Base-by-base conservation (phyloP, 2,329 filamentous ascomycete genomes). In the Aspergillus pseudoglaucus region DNA sequence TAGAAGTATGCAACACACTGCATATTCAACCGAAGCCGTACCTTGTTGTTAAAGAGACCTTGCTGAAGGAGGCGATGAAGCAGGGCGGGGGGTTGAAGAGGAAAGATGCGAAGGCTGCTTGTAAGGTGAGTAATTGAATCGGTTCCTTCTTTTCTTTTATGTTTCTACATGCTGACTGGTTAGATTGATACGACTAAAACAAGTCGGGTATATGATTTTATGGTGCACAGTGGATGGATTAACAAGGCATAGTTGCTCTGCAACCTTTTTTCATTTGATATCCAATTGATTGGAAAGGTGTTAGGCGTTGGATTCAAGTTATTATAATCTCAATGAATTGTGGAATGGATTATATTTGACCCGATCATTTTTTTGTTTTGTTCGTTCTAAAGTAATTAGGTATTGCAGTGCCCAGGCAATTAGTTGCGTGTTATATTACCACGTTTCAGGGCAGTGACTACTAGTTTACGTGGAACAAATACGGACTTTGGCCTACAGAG, bases 1-100 rank as follows among this genome's bases (percentile, higher is more conserved):
- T 82, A 4, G 88, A 95, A 60, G 74, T 98, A 0, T 98, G 93
- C 72, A 87, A 88, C 58, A 79, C 86, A 37, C 79, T 95, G 12
- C 82, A 90, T 38, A 73, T 98, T 45, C 87, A 93, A 67, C 93
- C 93, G 0, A 98, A 98, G 72, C 88, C 93, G 1, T 98, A 96
- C 66, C 71, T 96, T 4, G 89, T 89, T 62, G 89, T 97, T 69
- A 98, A 98, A 69, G 90, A 96, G 66, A 84, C 87, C 52, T 76
- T 97, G n/a, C 70, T 97, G 45, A 88, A 88, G 59, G 91, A 97
- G 65, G 88, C 91, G 0, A 81, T 95, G 65, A 93, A 91, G 70
- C 84, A 84, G 49, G 91, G 93, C 49, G 93, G 93, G 1, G 81
- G 78, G 10, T 72, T 98, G 6, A 97, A 95, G 76, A 95, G 93